Conservation (phyloP, 306 rosid genomes). For the Crotalaria pallida region DNA sequence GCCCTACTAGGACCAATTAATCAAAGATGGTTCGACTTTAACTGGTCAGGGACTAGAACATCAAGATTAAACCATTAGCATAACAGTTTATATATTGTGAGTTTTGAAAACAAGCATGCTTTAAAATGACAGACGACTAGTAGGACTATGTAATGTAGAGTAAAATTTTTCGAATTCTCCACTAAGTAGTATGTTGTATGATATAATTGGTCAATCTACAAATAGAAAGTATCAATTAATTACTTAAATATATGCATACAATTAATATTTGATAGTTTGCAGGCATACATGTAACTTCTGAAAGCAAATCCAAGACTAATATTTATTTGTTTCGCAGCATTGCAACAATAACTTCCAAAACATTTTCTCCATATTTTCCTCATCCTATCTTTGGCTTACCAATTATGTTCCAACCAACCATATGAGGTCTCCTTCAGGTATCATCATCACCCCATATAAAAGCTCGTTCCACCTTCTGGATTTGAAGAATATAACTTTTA, state of each 20-base stretch:
- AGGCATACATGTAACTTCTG: neutral
- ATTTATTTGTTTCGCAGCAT: neutral
- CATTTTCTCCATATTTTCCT: neutral
- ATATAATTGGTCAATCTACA: neutral
- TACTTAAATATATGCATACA: neutral
- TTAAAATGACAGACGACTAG: slow-evolving; percentile 7
- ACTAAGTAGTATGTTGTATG: neutral
- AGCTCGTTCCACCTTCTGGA: too few relatives aligned
- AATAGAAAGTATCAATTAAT: neutral
- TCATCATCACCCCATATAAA: too few relatives aligned
- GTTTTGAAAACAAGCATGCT: slow-evolving; percentile 20
- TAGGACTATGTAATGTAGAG: slow-evolving; percentile 13
- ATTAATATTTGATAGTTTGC: neutral
- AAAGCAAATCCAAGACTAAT: neutral
- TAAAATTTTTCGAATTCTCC: neutral
- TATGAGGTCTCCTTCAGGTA: too few relatives aligned
- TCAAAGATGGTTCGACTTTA: slow-evolving; percentile 26
- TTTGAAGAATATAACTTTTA: too few relatives aligned
- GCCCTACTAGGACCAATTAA: slow-evolving; percentile 5
- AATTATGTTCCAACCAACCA: too few relatives aligned
- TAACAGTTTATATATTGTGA: slow-evolving; percentile 8
- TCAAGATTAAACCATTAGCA: slow-evolving; percentile 1
- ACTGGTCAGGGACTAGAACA: slow-evolving; percentile 23
- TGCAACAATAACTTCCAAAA: neutral
- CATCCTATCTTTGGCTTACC: slow-evolving; percentile 3